A percentile compares a stretch with the other conserved stretches of the same genome.
Evolutionary conservation across 306 rosid species (phyloP).

Genomic region (Cicer cuneatum): DNA sequence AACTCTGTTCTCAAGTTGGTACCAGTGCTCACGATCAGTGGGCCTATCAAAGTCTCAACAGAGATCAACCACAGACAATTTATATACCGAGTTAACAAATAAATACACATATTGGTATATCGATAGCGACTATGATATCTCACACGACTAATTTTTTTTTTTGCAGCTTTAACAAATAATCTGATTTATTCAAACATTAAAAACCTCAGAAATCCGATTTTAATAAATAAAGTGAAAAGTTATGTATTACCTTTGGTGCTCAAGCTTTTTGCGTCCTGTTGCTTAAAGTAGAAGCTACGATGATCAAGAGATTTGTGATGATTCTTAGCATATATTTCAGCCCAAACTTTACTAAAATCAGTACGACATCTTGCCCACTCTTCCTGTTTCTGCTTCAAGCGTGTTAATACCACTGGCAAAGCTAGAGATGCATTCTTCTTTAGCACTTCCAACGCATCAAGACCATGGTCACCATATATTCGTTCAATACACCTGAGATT

Average conservation of each 20-base stretch:
- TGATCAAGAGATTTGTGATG: slow-evolving; percentile 99
- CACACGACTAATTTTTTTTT: background rate
- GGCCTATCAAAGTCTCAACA: background rate
- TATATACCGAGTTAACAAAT: slow-evolving; percentile 3
- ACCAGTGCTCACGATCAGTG: too few relatives aligned
- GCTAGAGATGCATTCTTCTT: slow-evolving; percentile 84
- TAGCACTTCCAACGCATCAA: slow-evolving; percentile 93
- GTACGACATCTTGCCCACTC: slow-evolving; percentile 97
- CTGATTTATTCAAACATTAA: slow-evolving; percentile 27
- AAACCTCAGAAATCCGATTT: slow-evolving; percentile 26
- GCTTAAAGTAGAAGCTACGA: slow-evolving; percentile 99
- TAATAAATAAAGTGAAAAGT: slow-evolving; percentile 6
- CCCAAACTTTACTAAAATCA: slow-evolving; percentile 98
- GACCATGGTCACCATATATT: slow-evolving; percentile 98
- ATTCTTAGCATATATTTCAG: slow-evolving; percentile 94
- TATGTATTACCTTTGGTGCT: slow-evolving; percentile 83
- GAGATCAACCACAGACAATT: slow-evolving; percentile 13
- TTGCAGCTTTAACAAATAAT: slow-evolving; percentile 2
- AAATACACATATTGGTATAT: slow-evolving; percentile 9
- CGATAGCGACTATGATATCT: slow-evolving; percentile 3
- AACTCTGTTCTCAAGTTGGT: too few relatives aligned
- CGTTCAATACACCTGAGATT: slow-evolving; percentile 95
- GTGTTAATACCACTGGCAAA: slow-evolving; percentile 90
- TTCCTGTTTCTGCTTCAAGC: slow-evolving; percentile 97
- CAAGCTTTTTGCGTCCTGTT: slow-evolving; percentile 91